Percentiles rank a stretch among this genome's conserved stretches.
Conservation (phyloP, 2,329 filamentous ascomycete genomes). For the Talaromyces sp. region DNA sequence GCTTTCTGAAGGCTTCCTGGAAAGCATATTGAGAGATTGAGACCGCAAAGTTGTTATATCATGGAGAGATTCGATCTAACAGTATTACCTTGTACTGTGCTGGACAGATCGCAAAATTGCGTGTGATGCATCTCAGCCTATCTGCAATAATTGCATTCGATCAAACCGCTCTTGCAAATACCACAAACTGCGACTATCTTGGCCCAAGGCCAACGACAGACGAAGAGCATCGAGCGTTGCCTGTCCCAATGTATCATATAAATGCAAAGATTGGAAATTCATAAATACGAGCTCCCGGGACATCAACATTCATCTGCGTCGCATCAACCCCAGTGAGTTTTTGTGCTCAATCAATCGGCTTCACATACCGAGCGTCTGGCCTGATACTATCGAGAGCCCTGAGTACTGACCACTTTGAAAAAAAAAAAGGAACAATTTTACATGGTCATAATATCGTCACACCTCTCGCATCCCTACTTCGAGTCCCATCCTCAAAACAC, state of each 20-base stretch:
- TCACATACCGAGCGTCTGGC: too few relatives aligned
- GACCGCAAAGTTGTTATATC: not conserved
- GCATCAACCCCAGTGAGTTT: not conserved
- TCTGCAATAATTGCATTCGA: conserved; percentile 6
- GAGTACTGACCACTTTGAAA: not conserved
- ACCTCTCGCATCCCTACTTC: not conserved
- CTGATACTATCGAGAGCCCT: too few relatives aligned
- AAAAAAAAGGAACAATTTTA: not conserved
- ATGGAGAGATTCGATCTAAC: not conserved
- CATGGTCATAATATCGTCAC: not conserved
- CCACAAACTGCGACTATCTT: conserved; percentile 1
- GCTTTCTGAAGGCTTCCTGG: not conserved
- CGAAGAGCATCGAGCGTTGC: not conserved
- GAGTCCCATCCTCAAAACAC: not conserved
- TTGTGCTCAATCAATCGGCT: too few relatives aligned
- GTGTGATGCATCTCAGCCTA: conserved; percentile 1
- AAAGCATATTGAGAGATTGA: not conserved
- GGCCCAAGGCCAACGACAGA: conserved; percentile 2
- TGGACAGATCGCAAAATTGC: conserved; percentile 11
- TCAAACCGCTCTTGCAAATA: conserved; percentile 6
- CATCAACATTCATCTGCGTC: not conserved
- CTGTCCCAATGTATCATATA: not conserved
- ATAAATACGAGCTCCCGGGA: not conserved
- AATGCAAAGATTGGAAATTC: conserved; percentile 1
- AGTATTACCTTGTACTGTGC: not conserved